Conservation (phyloP, 805 yeast species). For the Barnettozyma salicaria region DNA sequence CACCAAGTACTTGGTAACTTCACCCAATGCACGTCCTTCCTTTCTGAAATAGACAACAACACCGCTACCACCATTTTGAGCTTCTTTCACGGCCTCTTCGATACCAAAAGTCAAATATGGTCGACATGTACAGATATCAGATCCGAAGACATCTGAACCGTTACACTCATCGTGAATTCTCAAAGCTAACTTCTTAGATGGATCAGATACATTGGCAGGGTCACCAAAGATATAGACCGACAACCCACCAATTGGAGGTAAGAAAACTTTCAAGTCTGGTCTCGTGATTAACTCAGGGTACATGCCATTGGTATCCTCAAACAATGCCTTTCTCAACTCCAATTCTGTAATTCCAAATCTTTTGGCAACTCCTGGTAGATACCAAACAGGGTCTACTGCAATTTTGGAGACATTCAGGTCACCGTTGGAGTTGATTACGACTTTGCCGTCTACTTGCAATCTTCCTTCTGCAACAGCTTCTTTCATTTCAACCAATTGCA, state of each 20-base stretch:
- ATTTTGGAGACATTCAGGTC: constrained; percentile 57
- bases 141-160: constrained; percentile 64
- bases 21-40: constrained; percentile 67
- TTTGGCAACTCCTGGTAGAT: constrained; percentile 62
- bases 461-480: constrained; percentile 50
- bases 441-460: constrained; percentile 50
- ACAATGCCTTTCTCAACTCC: constrained; percentile 52
- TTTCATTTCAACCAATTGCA: constrained; percentile 53
- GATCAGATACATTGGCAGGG: constrained; percentile 47
- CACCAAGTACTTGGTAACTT: constrained; percentile 62
- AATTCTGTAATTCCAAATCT: constrained; percentile 52
- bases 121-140: constrained; percentile 65
- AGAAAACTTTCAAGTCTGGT: constrained; percentile 57
- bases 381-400: constrained; percentile 70
- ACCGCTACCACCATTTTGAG: constrained; percentile 62
- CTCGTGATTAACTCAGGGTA: constrained; percentile 64
- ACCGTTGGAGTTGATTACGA: constrained; percentile 54
- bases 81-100: constrained; percentile 62
- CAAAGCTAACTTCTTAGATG: constrained; percentile 45
- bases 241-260: constrained; percentile 66
- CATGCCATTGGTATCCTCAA: constrained; percentile 67
- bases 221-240: constrained; percentile 64
- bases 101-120: constrained; percentile 63
- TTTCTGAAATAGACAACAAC: constrained; percentile 60
- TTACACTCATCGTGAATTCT: constrained; percentile 67